Base-by-base conservation (phyloP, 176 grass and related monocot genomes). In the Bonia amplexicaulis region DNA sequence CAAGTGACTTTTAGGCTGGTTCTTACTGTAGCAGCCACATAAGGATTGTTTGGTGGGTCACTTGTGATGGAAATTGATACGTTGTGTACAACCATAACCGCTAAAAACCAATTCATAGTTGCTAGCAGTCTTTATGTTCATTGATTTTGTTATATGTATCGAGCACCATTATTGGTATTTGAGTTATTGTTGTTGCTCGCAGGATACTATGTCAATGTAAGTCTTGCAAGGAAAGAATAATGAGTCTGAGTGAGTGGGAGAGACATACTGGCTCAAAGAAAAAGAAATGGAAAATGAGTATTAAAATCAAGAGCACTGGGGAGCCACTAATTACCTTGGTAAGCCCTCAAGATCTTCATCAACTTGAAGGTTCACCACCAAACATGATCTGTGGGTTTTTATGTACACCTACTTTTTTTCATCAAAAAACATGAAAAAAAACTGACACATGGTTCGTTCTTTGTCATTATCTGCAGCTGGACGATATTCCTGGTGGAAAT, bases 201-300 rank as follows among this genome's bases (percentile, higher is more conserved):
- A 97, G 94, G 89, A 92, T 92, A 81, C 52, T 82, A 64, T 97
- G 89, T 78, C 22, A 80, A 66, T 94, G 94, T 60, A 92, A 66
- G 51, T 87, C 85, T 73, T 97, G 94, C 87, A 97, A 94, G 78
- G 76, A 85, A 82, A 92, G 66, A 60, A 70, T 90, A 72, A 81
- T 90, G 92, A 88, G 66, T 66, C 85, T 84, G 33, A 88, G 88
- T 82, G 88, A 91, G 85, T 97, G 90, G 90, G 92, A 97, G 85
- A 94, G 77, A 66, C 94, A 97, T 92, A 97, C 92, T 66, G 92
- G 92, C 33, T 97, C 92, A 82, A 97, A 85, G 87, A 97, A 89
- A 85, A 97, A 97, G 85, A 97, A 97, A 39, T 97, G 90, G 90
- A 97, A 97, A 82, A 80, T 86, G 68, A 92, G 92, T 79, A 84